phyloP scores from a whole-genome alignment of 768 basidiomycete species.

The Boletus huronensis region DNA sequence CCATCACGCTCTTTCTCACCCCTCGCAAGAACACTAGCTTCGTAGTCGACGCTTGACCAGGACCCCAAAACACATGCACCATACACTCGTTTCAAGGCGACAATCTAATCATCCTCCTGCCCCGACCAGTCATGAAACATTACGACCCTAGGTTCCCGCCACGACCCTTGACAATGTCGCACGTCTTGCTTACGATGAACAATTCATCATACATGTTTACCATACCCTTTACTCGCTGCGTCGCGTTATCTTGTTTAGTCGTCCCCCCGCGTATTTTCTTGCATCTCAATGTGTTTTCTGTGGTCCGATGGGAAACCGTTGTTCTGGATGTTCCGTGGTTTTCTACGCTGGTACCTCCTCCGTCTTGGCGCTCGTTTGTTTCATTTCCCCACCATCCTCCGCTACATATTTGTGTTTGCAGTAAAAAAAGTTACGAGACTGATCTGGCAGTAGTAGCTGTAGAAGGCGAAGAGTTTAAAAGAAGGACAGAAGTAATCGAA shows the following conservation, averaged over 20 bases:
- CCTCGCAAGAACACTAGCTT: slow-evolving; percentile 12
- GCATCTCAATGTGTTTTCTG: slow-evolving; percentile 21
- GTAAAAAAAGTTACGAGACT: slow-evolving; percentile 21
- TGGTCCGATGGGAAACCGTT: slow-evolving; percentile 20
- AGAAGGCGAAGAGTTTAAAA: slow-evolving; percentile 22
- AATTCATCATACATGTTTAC: slow-evolving; percentile 24
- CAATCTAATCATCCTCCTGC: slow-evolving; percentile 22
- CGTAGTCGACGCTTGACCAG: slow-evolving; percentile 6
- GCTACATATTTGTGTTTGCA: slow-evolving; percentile 21
- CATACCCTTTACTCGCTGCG: slow-evolving; percentile 30
- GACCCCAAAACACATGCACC: slow-evolving; percentile 15
- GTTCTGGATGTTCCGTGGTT: slow-evolving; percentile 19
- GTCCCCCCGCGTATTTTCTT: slow-evolving; percentile 17
- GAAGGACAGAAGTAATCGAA: slow-evolving; percentile 34
- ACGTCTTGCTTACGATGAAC: slow-evolving; percentile 33
- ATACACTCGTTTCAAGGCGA: slow-evolving; percentile 25
- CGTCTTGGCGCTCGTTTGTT: slow-evolving; percentile 11
- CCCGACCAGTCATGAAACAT: slow-evolving; percentile 23
- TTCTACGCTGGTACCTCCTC: slow-evolving; percentile 8
- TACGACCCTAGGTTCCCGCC: slow-evolving; percentile 16
- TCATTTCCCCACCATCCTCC: slow-evolving; percentile 4
- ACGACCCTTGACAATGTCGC: slow-evolving; percentile 16
- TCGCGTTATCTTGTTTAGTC: slow-evolving; percentile 31
- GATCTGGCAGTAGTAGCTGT: slow-evolving; percentile 29
- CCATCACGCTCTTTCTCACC: background rate